Base-by-base conservation (phyloP, 2,329 filamentous ascomycete genomes). In the Didymella arachidicola region DNA sequence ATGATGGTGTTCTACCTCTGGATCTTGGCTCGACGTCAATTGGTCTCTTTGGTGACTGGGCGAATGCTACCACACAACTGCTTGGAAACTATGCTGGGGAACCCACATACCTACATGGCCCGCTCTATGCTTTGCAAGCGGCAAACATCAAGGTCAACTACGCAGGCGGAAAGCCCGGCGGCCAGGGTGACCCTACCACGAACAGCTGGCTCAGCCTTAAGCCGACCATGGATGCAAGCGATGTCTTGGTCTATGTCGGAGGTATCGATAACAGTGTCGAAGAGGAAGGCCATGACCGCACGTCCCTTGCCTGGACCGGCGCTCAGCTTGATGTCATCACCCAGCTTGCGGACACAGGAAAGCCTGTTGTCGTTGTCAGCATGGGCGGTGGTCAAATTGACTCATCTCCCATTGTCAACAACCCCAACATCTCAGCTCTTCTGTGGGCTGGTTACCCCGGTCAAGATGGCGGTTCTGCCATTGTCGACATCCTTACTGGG, bases 381-480 rank as follows among this genome's bases (percentile, higher is more conserved):
- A 79, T 85, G 64, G 83, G 84, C n/a, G 80, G 73, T n/a, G 78
- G 77, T 7, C 79, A 81, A 60, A 66, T 87, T n/a, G 86, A 88
- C 66, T 81, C 80, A 54, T 78, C 80, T 0, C 78, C 82, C 4
- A 68, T 87, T 2, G 68, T 82, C 4, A 74, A 73, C 7, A 82
- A 84, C 43, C 64, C 74, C 2, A 80, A 81, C 53, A 78, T 87
- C 52, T 79, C 77, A 39, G 79, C 82, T 0, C 71, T 88, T 0
- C 64, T 88, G 0, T 88, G 86, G 86, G 83, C 79, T 0, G 84
- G 85, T 0, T 88, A 86, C 49, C 86, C 86, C 0, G 86, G 86
- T 0, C 85, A 88, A 69, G 81, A 83, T 42, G 86, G 86, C 11
- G 86, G 86, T 3, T 73, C 76, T 2, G 86, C 85, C 0, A 70